Conservation (phyloP, 106 monocot species). For the Dendrobium catenatum region DNA sequence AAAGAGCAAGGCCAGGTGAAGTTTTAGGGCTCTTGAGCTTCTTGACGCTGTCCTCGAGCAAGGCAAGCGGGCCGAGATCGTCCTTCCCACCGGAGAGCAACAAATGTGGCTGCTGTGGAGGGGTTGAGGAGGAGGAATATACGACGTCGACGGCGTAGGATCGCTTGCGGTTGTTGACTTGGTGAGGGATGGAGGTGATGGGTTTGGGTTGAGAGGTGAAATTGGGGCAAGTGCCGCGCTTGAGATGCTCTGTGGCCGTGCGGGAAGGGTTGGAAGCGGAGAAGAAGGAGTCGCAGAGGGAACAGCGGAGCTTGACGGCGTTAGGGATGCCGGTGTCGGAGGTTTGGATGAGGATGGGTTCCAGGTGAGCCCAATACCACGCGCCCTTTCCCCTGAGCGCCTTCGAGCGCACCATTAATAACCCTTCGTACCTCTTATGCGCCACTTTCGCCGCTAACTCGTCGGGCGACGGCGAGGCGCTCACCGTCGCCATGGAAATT, state of each 20-base stretch:
- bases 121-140: conserved; percentile 22
- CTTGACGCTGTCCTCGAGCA: conserved; percentile 81
- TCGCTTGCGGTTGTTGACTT: conserved; percentile 14
- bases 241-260: conserved; percentile 91
- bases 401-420: conserved; percentile 54
- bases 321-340: conserved; percentile 64
- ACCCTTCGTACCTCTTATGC: conserved; percentile 65
- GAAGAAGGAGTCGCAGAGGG: conserved; percentile 80
- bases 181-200: conserved; percentile 32
- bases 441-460: conserved; percentile 35
- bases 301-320: conserved; percentile 84
- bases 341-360: conserved; percentile 53
- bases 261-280: conserved; percentile 96
- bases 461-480: conserved; percentile 17
- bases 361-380: conserved; percentile 94
- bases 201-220: conserved; percentile 41
- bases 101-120: conserved; percentile 22
- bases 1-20: conserved; percentile 38
- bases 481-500: neutral
- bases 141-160: conserved; percentile 18
- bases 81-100: conserved; percentile 79
- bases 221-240: conserved; percentile 86
- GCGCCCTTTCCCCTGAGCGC: conserved; percentile 92
- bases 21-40: conserved; percentile 55
- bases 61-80: conserved; percentile 55